These are phyloP conservation scores for Populus pruinosa DNA, from an alignment of 345 rosid genomes.

Conservation along the genomic window DNA sequence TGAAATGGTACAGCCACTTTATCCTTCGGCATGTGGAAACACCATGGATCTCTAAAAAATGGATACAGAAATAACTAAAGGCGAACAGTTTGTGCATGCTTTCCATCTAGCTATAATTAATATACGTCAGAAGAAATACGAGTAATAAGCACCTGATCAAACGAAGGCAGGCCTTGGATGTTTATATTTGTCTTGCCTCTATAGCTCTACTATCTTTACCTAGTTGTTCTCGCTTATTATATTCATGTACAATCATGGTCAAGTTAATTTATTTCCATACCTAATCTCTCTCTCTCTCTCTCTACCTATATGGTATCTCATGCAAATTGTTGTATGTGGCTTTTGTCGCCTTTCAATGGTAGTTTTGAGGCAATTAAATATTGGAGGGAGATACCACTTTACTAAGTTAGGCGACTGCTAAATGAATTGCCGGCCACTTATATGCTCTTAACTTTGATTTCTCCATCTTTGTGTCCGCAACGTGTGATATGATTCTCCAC, in stretches of 20 bases:
- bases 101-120: too few species aligned
- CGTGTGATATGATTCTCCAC: conserved; percentile 21
- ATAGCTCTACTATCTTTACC: neutral
- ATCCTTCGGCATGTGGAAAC: too few species aligned
- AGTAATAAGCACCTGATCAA: neutral
- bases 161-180: conserved; percentile 21
- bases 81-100: too few species aligned
- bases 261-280: neutral
- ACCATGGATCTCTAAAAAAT: too few species aligned
- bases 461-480: conserved; percentile 31
- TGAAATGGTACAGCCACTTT: too few species aligned
- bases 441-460: neutral
- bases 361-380: neutral
- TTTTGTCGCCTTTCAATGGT: conserved; percentile 8
- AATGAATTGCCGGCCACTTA: conserved; percentile 40
- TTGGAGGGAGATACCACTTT: neutral
- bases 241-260: neutral
- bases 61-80: too few species aligned
- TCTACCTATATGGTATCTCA: neutral
- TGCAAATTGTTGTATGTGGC: neutral
- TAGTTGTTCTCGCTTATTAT: neutral
- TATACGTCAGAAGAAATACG: too few species aligned
- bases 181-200: conserved; percentile 17
- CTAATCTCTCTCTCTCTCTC: neutral
- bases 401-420: neutral